Base-by-base conservation (phyloP, 495 filamentous ascomycete species). In the Echria macrotheca region DNA sequence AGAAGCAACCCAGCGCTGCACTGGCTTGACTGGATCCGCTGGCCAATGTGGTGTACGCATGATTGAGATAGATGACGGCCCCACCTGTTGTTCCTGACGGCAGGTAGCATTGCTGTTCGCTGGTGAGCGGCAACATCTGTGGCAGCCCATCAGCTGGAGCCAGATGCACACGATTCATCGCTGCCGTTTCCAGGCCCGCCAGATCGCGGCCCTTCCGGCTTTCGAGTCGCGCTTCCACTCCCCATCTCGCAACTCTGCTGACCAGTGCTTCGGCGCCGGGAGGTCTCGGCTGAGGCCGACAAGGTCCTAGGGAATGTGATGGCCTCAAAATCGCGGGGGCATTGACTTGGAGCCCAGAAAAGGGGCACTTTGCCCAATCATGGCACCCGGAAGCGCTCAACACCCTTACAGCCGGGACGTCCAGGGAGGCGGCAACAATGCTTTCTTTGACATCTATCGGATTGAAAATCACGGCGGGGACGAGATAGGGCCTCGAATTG, bases 1-100 rank as follows among this genome's bases (percentile, higher is more conserved):
- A 35, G 41, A 40, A 50, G 46, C 25, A 39, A 39, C n/a, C n/a
- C 47, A 44, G 47, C 53, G 42, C 47, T 47, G 47, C 43, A 40
- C 41, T 28, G 26, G 48, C 23, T 36, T 37, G n/a, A n/a, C n/a
- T 25, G 36, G 15, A 14, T 55, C 36, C 22, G 23, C 53, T n/a
- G 37, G 36, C 41, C 29, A 43, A 43, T 44, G 15, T 38, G 38
- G 6, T 31, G 39, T 32, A 29, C 26, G 19, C 11, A 24, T 47
- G 32, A 19, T 47, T 47, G 44, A 12, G 32, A 47, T 47, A 47
- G 32, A 47, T 47, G 29, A 47, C 17, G 31, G 26, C 2, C 44
- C 28, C 29, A 28, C 42, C 44, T 29, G n/a, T 39, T 33, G 39
- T 35, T 35, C 36, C 15, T n/a, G n/a, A n/a, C 22, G 26, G 18